Percentiles rank a stretch among this genome's conserved stretches.
Conservation (phyloP, 2,329 filamentous ascomycete species). For the Bipolaris cookei region DNA sequence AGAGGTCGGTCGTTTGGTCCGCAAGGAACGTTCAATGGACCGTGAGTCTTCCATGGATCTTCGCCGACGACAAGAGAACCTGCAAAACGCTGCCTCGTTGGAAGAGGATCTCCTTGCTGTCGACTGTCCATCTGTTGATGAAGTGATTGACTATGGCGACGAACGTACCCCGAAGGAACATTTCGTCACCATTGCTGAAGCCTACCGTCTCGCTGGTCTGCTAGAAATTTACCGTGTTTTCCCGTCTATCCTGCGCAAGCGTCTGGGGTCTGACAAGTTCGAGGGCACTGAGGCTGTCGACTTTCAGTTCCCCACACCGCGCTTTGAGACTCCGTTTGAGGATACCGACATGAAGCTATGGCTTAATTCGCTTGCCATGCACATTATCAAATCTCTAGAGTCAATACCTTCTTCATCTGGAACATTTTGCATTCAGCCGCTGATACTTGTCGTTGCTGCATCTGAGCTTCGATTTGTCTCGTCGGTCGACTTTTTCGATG, state of each 20-base stretch:
- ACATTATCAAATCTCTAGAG: constrained; percentile 58
- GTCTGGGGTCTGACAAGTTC: constrained; percentile 45
- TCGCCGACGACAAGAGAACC: constrained; percentile 42
- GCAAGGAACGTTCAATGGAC: constrained; percentile 45
- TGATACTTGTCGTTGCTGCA: constrained; percentile 58
- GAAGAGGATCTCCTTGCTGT: constrained; percentile 58
- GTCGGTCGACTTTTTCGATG: constrained; percentile 46
- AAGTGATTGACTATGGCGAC: constrained; percentile 60
- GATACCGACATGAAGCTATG: constrained; percentile 49
- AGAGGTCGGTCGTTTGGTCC: constrained; percentile 54
- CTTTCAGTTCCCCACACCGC: constrained; percentile 41
- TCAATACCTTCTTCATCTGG: constrained; percentile 60
- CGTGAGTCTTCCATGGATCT: constrained; percentile 37
- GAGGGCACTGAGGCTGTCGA: constrained; percentile 33
- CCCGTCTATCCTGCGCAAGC: constrained; percentile 57
- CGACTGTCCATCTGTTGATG: constrained; percentile 55
- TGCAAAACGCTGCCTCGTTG: constrained; percentile 50
- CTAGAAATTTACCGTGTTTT: constrained; percentile 63
- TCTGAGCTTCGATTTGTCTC: constrained; percentile 59
- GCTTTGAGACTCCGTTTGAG: constrained; percentile 44
- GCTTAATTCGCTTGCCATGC: constrained; percentile 60
- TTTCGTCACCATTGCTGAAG: constrained; percentile 60
- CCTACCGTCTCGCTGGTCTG: constrained; percentile 60
- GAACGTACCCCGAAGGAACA: constrained; percentile 60
- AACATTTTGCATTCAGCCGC: constrained; percentile 61